Evolutionary conservation across 78 protist species (phyloP).

Genomic region (Cavenderia fasciculata): DNA sequence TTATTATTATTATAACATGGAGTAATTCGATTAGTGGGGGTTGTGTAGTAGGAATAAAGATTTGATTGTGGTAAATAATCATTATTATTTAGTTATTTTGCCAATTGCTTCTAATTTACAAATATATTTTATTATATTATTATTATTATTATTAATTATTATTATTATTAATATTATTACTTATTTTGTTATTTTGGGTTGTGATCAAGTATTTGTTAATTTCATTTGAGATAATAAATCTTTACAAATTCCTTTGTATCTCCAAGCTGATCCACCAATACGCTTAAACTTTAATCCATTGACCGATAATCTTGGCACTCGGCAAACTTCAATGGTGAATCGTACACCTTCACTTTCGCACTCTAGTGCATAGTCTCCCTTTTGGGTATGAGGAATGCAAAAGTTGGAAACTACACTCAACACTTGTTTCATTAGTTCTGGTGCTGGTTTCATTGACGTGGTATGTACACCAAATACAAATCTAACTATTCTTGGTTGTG

Average conservation of each 20-base stretch:
- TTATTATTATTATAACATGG: no score
- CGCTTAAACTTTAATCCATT: constrained; percentile 75
- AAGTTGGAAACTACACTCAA: constrained; percentile 20
- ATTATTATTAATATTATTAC: no score
- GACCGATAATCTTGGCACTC: constrained; percentile 75
- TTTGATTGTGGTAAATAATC: no score
- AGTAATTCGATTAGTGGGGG: no score
- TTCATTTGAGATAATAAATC: constrained; percentile 67
- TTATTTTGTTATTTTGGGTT: no score
- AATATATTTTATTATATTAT: no score
- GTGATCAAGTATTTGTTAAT: constrained; percentile 16
- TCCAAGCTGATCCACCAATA: constrained; percentile 78
- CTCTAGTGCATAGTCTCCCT: constrained; percentile 48
- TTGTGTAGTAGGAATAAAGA: no score
- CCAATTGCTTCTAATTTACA: no score
- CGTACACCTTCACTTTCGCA: constrained; percentile 76
- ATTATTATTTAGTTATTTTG: no score
- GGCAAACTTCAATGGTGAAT: constrained; percentile 65
- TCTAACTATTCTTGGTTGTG: constrained; percentile 81
- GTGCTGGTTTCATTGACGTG: constrained; percentile 71
- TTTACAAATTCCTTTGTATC: constrained; percentile 74
- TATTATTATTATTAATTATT: no score
- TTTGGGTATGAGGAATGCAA: constrained; percentile 64
- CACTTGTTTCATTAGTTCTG: constrained; percentile 74
- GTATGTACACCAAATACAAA: constrained; percentile 79